These are phyloP conservation scores for Limnanthes douglasii DNA, from an alignment of 345 rosid genomes.

Conservation along the genomic window DNA sequence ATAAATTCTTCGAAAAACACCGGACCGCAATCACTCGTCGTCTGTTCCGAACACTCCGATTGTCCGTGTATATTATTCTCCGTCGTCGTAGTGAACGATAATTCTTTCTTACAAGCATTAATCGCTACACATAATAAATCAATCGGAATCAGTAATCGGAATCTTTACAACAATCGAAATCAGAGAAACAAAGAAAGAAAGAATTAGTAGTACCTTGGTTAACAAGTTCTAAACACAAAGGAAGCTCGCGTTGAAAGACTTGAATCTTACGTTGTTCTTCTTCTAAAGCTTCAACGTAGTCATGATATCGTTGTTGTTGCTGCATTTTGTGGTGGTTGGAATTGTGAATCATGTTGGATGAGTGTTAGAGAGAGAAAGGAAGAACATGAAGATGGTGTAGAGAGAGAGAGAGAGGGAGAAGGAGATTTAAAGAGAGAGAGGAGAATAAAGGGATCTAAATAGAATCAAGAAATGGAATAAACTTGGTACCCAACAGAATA, in stretches of 20 bases:
- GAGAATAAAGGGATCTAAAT: conserved; percentile 51
- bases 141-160: neutral
- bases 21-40: conserved; percentile 42
- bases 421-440: conserved; percentile 10
- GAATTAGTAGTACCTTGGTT: conserved; percentile 38
- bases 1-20: conserved; percentile 78
- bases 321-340: conserved; percentile 17
- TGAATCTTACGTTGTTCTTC: conserved; percentile 77
- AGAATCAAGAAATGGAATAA: conserved; percentile 56
- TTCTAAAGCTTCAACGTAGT: conserved; percentile 60
- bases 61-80: conserved; percentile 44
- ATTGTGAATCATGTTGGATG: conserved; percentile 9
- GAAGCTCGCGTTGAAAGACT: conserved; percentile 92
- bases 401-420: conserved; percentile 2
- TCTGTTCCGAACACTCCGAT: conserved; percentile 80
- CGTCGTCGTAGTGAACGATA: conserved; percentile 42
- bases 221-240: conserved; percentile 88
- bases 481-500: conserved; percentile 13
- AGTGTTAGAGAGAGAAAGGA: conserved; percentile 2
- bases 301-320: conserved; percentile 46
- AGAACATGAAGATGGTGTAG: neutral
- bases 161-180: neutral
- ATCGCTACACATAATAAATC: conserved; percentile 39
- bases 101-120: conserved; percentile 54
- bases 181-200: conserved; percentile 1